Evolutionary conservation across 2,329 filamentous ascomycete genomes (phyloP), one percentile per base, ranked within the genome.

Genomic region (Escovopsis sp.): DNA sequence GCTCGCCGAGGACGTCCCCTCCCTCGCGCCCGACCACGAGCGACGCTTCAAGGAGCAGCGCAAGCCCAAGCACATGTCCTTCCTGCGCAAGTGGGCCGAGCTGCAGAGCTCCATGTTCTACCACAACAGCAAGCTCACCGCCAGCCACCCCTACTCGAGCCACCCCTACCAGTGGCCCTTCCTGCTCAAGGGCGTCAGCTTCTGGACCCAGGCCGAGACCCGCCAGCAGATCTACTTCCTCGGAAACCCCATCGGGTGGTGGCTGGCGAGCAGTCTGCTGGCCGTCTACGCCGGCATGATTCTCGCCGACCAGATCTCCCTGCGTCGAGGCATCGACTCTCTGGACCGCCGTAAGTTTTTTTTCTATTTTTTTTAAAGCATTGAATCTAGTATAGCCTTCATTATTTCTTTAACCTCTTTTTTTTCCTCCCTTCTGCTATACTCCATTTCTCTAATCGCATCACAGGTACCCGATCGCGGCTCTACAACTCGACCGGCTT

Each of bases 401-500:
- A 68, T 55, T 37, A 41, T 43, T 37, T 4, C 36, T 29, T 29
- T n/a, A n/a, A n/a, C 20, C 20, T 20, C 6, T 6, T 20, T 20
- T 20, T 6, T 20, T 20, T 20, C 20, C 6, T 20, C 20, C 20
- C 20, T 29, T 9, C 20, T 14, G 7, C 5, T 9, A 33, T n/a
- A 33, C 2, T 11, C 20, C 27, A 30, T 30, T 8, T 30, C 27
- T 7, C 37, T 32, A 39, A 24, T 15, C 9, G n/a, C 13, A 5
- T 7, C 11, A 15, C 57, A 82, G 87, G 87, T 50, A 87, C 91
- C 27, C 88, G 91, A 50, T 88, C 84, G 20, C 87, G 88, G 48
- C 74, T 98, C 39, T 98, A 98, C 67, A 96, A 96, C 71, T 95
- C 87, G 42, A 96, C 91, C 1, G 91, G 91, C 20, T 98, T 98